Percentiles rank a stretch among this genome's conserved stretches.
phyloP scores from a whole-genome alignment of 768 basidiomycete species.

The Aureoboletus auriporus region DNA sequence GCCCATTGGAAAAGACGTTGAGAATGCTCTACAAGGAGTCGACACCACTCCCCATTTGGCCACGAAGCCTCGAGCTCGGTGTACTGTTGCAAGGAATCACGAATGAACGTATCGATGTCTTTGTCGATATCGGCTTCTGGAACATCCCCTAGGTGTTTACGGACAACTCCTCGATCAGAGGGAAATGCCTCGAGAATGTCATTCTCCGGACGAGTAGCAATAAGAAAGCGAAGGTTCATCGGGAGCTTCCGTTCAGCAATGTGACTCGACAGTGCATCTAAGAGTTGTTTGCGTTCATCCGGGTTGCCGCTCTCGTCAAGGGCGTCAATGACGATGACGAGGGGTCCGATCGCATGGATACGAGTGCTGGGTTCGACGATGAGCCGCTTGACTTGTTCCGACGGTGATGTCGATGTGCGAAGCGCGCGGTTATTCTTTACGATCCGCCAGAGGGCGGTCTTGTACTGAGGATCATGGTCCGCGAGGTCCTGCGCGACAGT shows the following conservation, averaged over 20 bases:
- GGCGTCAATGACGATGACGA: constrained; percentile 29
- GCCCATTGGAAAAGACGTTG: constrained; percentile 26
- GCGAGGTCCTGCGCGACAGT: constrained; percentile 14
- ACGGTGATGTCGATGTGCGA: background rate
- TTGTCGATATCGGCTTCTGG: background rate
- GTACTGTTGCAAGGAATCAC: background rate
- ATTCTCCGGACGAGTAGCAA: constrained; percentile 14
- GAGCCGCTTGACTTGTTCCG: constrained; percentile 16
- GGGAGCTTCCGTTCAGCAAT: constrained; percentile 2
- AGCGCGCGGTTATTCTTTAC: constrained; percentile 4
- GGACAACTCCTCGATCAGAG: background rate
- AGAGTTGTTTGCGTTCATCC: constrained; percentile 7
- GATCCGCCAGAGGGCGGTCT: constrained; percentile 1
- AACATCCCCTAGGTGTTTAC: background rate
- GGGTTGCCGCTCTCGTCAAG: constrained; percentile 18
- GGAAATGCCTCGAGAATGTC: background rate
- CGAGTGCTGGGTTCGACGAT: constrained; percentile 16
- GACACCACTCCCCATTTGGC: constrained; percentile 4
- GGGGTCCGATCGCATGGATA: constrained; percentile 17
- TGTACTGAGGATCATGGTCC: constrained; percentile 16
- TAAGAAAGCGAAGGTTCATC: constrained; percentile 8
- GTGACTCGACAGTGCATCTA: constrained; percentile 5
- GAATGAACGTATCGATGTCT: constrained; percentile 1
- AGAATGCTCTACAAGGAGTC: constrained; percentile 9
- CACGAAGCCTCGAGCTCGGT: background rate